Percentiles rank a stretch among this genome's conserved stretches.
Conservation (phyloP, 805 yeast genomes). For the Ogataea salicorniae region DNA sequence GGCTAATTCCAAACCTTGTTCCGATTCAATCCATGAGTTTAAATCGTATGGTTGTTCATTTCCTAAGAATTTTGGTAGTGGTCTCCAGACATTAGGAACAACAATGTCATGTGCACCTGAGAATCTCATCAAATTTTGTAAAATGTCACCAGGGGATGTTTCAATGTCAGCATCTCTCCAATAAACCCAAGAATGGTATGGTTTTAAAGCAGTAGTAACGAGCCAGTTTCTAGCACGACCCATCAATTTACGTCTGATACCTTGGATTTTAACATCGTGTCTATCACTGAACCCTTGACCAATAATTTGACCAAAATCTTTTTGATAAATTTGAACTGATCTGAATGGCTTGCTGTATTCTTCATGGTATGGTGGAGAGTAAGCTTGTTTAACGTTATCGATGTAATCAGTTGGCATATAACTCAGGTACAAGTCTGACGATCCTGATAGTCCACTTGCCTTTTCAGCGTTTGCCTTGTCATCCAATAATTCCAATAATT, state of each 20-base stretch:
- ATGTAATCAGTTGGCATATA: conserved; percentile 65
- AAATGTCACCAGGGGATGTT: conserved; percentile 71
- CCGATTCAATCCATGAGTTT: conserved; percentile 93
- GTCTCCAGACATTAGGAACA: conserved; percentile 95
- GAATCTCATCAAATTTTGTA: conserved; percentile 66
- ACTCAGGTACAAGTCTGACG: conserved; percentile 56
- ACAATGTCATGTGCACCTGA: conserved; percentile 58
- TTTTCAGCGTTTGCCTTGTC: conserved; percentile 34
- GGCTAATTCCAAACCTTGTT: conserved; percentile 67
- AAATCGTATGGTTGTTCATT: conserved; percentile 92
- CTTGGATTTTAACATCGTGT: conserved; percentile 82
- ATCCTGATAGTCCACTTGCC: conserved; percentile 40
- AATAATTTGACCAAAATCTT: conserved; percentile 77
- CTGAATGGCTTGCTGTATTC: conserved; percentile 67
- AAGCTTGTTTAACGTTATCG: conserved; percentile 51
- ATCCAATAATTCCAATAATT: conserved; percentile 45
- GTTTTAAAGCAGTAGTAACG: conserved; percentile 64
- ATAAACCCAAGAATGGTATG: conserved; percentile 86
- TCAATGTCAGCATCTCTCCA: conserved; percentile 90
- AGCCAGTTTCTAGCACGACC: conserved; percentile 86
- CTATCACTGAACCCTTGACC: conserved; percentile 84
- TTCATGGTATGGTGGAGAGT: conserved; percentile 59
- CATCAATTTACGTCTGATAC: conserved; percentile 78
- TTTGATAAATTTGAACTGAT: conserved; percentile 71
- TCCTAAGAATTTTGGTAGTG: conserved; percentile 86